phyloP scores from a whole-genome alignment of 495 filamentous ascomycete species.

The Aspergillus biplanus region DNA sequence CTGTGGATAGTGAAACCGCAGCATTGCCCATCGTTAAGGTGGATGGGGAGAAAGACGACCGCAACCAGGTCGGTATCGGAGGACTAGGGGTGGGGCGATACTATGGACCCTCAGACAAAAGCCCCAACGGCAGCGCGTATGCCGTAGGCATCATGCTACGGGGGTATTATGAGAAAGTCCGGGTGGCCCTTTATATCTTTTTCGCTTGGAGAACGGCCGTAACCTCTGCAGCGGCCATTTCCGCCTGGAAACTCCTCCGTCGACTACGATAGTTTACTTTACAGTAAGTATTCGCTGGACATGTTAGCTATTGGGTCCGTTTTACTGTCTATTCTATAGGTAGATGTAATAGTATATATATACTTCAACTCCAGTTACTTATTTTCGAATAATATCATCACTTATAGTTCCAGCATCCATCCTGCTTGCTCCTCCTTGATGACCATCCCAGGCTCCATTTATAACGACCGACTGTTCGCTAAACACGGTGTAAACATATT shows the following conservation, averaged over 20 bases:
- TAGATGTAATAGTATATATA: background rate
- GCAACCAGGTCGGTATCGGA: slow-evolving; percentile 49
- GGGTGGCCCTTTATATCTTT: slow-evolving; percentile 60
- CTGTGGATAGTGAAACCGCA: slow-evolving; percentile 45
- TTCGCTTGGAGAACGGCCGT: slow-evolving; percentile 42
- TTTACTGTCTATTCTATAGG: background rate
- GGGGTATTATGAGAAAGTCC: slow-evolving; percentile 70
- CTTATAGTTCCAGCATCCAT: background rate
- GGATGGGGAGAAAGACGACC: slow-evolving; percentile 27
- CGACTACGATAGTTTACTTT: slow-evolving; percentile 9
- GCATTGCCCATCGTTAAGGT: slow-evolving; percentile 41
- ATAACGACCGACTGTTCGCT: too few species aligned
- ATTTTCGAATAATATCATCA: background rate
- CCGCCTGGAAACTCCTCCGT: slow-evolving; percentile 37
- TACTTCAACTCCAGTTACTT: background rate
- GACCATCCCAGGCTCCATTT: too few species aligned
- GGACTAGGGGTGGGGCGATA: slow-evolving; percentile 52
- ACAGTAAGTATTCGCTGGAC: background rate
- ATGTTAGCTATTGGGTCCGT: background rate
- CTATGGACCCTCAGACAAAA: slow-evolving; percentile 38
- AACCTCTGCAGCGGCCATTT: slow-evolving; percentile 38
- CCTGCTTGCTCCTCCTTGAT: too few species aligned
- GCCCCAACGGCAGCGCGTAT: slow-evolving; percentile 35
- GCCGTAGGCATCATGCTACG: slow-evolving; percentile 67
- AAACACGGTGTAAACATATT: too few species aligned